Percentiles rank a stretch among this genome's conserved stretches.
phyloP scores from a whole-genome alignment of 768 basidiomycete genomes.

The Mycena belliarum region DNA sequence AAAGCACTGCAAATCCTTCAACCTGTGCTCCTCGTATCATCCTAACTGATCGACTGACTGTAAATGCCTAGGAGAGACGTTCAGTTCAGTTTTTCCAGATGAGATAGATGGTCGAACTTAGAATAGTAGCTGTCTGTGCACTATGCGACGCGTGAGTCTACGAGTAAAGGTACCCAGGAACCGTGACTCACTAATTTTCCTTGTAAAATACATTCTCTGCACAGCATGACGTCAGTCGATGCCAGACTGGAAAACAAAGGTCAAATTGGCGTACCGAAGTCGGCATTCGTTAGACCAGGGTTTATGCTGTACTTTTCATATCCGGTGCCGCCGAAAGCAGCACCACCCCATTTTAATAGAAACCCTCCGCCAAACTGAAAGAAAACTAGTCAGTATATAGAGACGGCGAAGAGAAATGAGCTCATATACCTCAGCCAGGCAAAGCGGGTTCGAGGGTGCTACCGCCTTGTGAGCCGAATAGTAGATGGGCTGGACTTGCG shows the following conservation, averaged over 20 bases:
- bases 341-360: constrained; percentile 45
- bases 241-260: not conserved
- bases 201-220: constrained; percentile 55
- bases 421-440: constrained; percentile 47
- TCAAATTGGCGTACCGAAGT: constrained; percentile 34
- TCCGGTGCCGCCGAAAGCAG: constrained; percentile 45
- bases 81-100: constrained; percentile 18
- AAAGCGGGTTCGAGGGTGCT: constrained; percentile 49
- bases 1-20: constrained; percentile 42
- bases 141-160: constrained; percentile 19
- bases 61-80: constrained; percentile 42
- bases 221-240: constrained; percentile 1
- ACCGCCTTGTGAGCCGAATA: constrained; percentile 44
- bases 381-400: not conserved
- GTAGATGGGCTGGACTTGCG: constrained; percentile 51
- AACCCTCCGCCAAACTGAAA: constrained; percentile 51
- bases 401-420: not conserved
- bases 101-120: constrained; percentile 36
- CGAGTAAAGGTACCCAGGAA: not conserved
- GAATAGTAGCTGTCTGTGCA: constrained; percentile 51
- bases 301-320: constrained; percentile 47
- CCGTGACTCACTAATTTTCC: constrained; percentile 44
- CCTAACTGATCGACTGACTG: constrained; percentile 32
- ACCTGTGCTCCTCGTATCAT: not conserved
- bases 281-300: constrained; percentile 41